phyloP scores from a whole-genome alignment of 176 grass and related monocot species.

The Metroxylon sagu region DNA sequence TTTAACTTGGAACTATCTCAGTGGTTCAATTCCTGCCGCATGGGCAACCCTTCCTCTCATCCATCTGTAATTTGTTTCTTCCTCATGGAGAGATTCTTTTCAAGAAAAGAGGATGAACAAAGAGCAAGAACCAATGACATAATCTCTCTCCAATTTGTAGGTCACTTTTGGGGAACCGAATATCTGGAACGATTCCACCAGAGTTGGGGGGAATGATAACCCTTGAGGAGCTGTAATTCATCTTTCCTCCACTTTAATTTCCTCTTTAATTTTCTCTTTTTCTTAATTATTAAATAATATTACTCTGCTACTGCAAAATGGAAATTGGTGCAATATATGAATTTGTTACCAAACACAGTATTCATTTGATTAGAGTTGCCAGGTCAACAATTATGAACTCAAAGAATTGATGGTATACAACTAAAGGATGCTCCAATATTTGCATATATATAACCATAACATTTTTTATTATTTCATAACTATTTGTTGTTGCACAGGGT shows the following conservation, averaged over 20 bases:
- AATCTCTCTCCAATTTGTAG: not conserved
- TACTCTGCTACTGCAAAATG: no score
- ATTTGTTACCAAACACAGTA: no score
- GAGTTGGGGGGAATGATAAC: conserved; percentile 4
- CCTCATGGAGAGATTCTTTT: not conserved
- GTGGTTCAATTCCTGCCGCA: conserved; percentile 8
- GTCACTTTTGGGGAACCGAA: not conserved
- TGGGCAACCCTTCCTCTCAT: conserved; percentile 18
- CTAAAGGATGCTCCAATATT: no score
- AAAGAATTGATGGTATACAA: no score
- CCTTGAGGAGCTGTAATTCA: not conserved
- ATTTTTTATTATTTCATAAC: no score
- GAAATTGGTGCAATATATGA: no score
- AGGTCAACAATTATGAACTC: no score
- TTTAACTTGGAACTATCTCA: conserved; percentile 10
- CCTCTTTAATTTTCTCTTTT: not conserved
- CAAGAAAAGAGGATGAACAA: no score
- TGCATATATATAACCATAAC: no score
- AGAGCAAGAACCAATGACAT: no score
- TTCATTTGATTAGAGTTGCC: no score
- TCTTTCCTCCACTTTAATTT: not conserved
- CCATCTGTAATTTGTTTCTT: not conserved
- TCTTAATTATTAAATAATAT: not conserved
- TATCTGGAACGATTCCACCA: conserved; percentile 2
- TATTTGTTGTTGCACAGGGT: not conserved